These are phyloP conservation scores for Leccinum incarnatum DNA, from an alignment of 768 basidiomycete species.

Conservation along the genomic window DNA sequence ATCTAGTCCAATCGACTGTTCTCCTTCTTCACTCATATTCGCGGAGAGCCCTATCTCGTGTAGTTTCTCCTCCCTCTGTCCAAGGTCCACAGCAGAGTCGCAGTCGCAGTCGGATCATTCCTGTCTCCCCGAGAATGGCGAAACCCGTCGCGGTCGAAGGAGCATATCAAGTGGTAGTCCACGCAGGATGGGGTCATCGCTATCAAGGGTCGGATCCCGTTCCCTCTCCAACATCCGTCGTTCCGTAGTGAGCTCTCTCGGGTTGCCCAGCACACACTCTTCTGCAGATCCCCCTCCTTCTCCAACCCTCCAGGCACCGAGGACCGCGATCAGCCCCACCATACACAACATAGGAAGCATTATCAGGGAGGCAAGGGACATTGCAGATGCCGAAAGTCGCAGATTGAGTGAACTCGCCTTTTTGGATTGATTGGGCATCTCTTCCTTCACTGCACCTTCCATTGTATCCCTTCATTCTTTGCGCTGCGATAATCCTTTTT, in stretches of 20 bases:
- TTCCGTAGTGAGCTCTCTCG: slow-evolving; percentile 37
- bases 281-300: slow-evolving; percentile 38
- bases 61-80: slow-evolving; percentile 22
- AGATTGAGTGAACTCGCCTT: slow-evolving; percentile 74
- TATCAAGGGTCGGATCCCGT: slow-evolving; percentile 33
- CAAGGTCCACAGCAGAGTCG: slow-evolving; percentile 13
- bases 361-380: slow-evolving; percentile 46
- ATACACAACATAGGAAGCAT: slow-evolving; percentile 62
- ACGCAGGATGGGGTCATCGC: slow-evolving; percentile 5
- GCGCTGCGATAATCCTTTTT: not conserved
- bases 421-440: slow-evolving; percentile 34
- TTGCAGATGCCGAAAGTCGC: slow-evolving; percentile 67
- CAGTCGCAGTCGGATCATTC: slow-evolving; percentile 13
- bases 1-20: slow-evolving; percentile 11
- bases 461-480: not conserved
- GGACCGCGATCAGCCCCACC: slow-evolving; percentile 51
- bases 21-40: slow-evolving; percentile 2
- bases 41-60: slow-evolving; percentile 27
- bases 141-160: slow-evolving; percentile 16
- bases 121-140: slow-evolving; percentile 15
- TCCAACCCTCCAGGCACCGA: slow-evolving; percentile 31
- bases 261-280: slow-evolving; percentile 18
- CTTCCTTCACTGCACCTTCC: not conserved
- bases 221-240: slow-evolving; percentile 47
- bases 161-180: slow-evolving; percentile 17